Conservation (phyloP, 1,284 basidiomycete species). For the Sparassis latifolia region DNA sequence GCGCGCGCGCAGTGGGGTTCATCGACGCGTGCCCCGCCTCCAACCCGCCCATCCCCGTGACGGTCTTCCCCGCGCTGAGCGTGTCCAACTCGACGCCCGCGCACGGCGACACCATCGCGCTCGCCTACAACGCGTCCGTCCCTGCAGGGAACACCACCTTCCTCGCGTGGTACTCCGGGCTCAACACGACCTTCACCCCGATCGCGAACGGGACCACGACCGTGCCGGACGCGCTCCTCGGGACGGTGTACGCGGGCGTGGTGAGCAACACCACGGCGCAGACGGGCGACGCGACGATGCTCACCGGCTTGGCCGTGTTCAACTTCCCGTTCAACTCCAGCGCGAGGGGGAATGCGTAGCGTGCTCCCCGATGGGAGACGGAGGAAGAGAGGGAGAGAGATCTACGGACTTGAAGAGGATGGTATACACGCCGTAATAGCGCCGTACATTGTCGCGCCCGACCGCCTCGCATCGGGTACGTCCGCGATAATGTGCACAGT, state of each 20-base stretch:
- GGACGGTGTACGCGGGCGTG: conserved; percentile 27
- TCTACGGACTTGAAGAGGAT: no score
- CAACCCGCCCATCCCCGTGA: conserved; percentile 32
- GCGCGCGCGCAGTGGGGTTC: conserved; percentile 27
- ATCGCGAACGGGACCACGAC: conserved; percentile 25
- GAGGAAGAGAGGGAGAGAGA: no score
- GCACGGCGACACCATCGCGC: conserved; percentile 17
- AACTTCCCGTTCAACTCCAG: conserved; percentile 22
- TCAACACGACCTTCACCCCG: conserved; percentile 26
- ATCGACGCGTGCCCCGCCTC: conserved; percentile 42
- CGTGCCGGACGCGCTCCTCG: conserved; percentile 24
- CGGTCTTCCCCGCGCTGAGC: conserved; percentile 32
- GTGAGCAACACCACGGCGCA: conserved; percentile 13
- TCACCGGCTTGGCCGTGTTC: conserved; percentile 26
- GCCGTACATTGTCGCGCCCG: no score
- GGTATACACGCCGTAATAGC: no score
- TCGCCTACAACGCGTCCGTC: conserved; percentile 23
- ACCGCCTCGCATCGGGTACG: no score
- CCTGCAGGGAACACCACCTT: conserved; percentile 19
- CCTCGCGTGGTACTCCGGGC: conserved; percentile 34
- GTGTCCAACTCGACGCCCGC: conserved; percentile 16
- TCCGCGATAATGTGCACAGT: no score
- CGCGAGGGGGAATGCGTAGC: background rate
- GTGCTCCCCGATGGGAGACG: no score
- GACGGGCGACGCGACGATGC: conserved; percentile 17